Percentiles rank a stretch among this genome's conserved stretches.
Evolutionary conservation across 169 alveolate species (phyloP).

Genomic region (Plasmodium gonderi): DNA sequence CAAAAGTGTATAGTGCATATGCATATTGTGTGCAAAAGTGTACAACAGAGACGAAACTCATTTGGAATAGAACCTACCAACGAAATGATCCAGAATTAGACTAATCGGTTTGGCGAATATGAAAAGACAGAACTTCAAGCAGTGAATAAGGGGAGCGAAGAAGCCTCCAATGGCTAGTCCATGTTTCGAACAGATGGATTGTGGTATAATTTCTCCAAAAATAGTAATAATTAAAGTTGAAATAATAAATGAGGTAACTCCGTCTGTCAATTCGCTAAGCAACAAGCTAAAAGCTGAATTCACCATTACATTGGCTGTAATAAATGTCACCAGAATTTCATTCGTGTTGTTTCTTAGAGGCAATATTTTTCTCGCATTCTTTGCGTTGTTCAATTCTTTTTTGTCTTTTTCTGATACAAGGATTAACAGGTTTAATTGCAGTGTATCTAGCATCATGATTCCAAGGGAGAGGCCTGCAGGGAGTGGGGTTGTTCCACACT

Average conservation of each 20-base stretch:
- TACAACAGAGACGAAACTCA: not conserved
- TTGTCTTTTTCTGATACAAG: conserved; percentile 81
- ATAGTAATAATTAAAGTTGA: conserved; percentile 87
- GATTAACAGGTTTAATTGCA: conserved; percentile 88
- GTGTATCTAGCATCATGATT: conserved; percentile 88
- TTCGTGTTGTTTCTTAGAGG: conserved; percentile 91
- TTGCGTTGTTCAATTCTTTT: conserved; percentile 81
- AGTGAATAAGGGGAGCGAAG: conserved; percentile 81
- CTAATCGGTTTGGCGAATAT: conserved; percentile 87
- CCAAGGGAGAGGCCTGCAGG: conserved; percentile 89
- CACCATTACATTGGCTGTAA: conserved; percentile 90
- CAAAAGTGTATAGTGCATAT: not conserved
- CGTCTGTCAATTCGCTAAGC: conserved; percentile 87
- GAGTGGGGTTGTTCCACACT: not conserved
- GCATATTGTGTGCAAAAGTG: not conserved
- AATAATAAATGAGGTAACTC: conserved; percentile 85
- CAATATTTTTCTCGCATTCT: conserved; percentile 87
- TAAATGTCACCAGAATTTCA: conserved; percentile 87
- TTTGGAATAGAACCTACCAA: conserved; percentile 68
- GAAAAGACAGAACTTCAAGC: conserved; percentile 76
- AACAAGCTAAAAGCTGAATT: conserved; percentile 89
- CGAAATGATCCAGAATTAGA: conserved; percentile 76
- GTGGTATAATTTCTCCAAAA: conserved; percentile 92
- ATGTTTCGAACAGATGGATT: conserved; percentile 89
- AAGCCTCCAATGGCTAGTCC: conserved; percentile 89